Percentiles rank a stretch among this genome's conserved stretches.
Evolutionary conservation across 129 eudicot genomes (phyloP).

Genomic region (Arctium minus): DNA sequence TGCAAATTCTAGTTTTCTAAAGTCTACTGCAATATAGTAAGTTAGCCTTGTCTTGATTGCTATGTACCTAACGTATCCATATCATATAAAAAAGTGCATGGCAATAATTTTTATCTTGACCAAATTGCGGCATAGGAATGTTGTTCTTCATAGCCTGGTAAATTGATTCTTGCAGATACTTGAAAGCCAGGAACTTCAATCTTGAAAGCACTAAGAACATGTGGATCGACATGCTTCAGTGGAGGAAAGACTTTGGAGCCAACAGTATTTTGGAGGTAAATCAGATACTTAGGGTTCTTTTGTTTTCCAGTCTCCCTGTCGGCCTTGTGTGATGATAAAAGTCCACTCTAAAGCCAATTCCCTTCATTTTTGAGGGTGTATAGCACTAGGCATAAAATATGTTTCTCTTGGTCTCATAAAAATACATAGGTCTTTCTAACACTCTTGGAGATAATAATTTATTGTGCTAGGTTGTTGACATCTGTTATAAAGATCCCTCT

Average conservation of each 20-base stretch:
- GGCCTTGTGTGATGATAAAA: not conserved
- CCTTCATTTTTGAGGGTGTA: not conserved
- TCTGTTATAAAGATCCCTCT: not conserved
- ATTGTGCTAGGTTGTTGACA: not conserved
- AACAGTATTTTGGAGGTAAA: slow-evolving; percentile 68
- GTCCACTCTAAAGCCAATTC: not conserved
- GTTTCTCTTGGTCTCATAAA: not conserved
- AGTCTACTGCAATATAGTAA: not conserved
- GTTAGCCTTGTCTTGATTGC: not conserved
- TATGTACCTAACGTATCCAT: no score
- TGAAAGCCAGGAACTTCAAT: slow-evolving; percentile 74
- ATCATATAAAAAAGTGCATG: not conserved
- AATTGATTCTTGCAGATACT: slow-evolving; percentile 47
- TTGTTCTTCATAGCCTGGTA: not conserved
- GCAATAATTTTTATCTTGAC: not conserved
- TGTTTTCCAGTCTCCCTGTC: not conserved
- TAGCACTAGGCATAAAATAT: not conserved
- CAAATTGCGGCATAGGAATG: not conserved
- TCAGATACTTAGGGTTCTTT: not conserved
- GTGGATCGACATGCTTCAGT: slow-evolving; percentile 86
- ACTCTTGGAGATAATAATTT: not conserved
- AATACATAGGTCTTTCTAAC: not conserved
- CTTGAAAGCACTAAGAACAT: slow-evolving; percentile 58
- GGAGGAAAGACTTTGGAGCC: slow-evolving; percentile 90
- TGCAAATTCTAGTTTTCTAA: not conserved